Base-by-base conservation (phyloP, 352 stramenopile species). In the Pythium folliculosum region DNA sequence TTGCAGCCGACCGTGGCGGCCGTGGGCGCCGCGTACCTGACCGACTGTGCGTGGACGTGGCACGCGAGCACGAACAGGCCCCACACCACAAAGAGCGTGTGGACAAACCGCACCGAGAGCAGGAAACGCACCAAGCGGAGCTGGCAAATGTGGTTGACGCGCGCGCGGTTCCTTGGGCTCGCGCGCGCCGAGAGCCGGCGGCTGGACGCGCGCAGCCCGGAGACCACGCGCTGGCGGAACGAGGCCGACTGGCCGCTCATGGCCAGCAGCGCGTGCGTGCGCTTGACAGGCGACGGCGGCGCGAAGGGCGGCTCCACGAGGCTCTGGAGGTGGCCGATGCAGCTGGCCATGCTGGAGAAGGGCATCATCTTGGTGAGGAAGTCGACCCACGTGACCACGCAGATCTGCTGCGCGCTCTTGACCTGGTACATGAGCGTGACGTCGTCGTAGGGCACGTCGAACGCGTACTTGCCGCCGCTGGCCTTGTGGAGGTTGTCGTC, bases 351-450 rank as follows among this genome's bases (percentile, higher is more conserved):
- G 22, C 61, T 70, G 3, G 52, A 5, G 2, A 74, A 67, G 14
- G 68, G 68, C 50, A 74, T 21, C 21, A 74, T 35, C 58, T 74
- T 74, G n/a, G 68, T 63, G 16, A 67, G 19, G 21, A 74, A 60
- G 45, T 74, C 68, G 57, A 74, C 12, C 56, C 62, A 74, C 25
- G 61, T 55, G 22, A 67, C 60, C 3, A 70, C 62, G 23, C 66
- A 70, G 1, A 70, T 44, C 23, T 74, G 68, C 56, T 70, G 68
- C 16, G 53, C 58, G 7, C 27, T 50, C 37, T 63, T 70, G 56
- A 74, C 35, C 43, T 54, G 19, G 25, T 69, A 55, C 10, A 58
- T 67, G 47, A 74, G 49, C 6, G 22, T n/a, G 6, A 70, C 43
- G 27, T 74, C 68, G 50, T 59, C 57, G 8, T 48, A 53, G 9